phyloP scores from a whole-genome alignment of 2,329 filamentous ascomycete genomes.

The Colletotrichum sojae region DNA sequence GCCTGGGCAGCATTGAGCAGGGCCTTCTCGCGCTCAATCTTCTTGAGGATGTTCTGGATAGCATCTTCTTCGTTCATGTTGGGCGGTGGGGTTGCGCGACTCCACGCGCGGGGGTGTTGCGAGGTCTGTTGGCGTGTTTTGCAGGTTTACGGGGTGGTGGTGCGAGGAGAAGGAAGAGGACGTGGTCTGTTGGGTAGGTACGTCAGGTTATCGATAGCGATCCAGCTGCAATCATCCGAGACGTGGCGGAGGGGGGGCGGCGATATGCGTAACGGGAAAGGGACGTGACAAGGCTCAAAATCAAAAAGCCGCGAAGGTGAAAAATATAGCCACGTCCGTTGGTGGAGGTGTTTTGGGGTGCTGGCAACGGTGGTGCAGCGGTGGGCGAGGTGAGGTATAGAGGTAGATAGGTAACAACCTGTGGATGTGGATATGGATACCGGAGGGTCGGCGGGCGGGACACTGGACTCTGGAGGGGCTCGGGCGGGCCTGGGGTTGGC shows the following conservation, averaged over 20 bases:
- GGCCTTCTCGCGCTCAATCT: conserved; percentile 97
- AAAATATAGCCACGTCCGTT: conserved; percentile 6
- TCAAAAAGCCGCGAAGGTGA: too few species aligned
- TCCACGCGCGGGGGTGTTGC: conserved; percentile 51
- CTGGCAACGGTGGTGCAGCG: background rate
- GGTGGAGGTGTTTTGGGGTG: conserved; percentile 11
- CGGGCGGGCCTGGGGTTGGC: conserved; percentile 25
- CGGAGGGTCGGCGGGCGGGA: conserved; percentile 34
- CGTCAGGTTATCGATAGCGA: background rate
- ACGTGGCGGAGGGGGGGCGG: conserved; percentile 8
- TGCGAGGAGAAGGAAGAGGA: background rate
- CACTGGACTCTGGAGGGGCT: background rate
- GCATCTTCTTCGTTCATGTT: conserved; percentile 76
- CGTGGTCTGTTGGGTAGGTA: conserved; percentile 11
- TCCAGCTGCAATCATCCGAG: conserved; percentile 2
- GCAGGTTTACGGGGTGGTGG: background rate
- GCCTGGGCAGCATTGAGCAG: conserved; percentile 94
- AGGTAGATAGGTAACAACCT: background rate
- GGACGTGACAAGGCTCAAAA: too few species aligned
- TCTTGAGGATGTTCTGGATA: conserved; percentile 87
- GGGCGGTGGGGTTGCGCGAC: conserved; percentile 54
- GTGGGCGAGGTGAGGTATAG: background rate
- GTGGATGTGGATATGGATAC: conserved; percentile 20
- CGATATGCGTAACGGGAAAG: conserved; percentile 1
- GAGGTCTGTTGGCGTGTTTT: conserved; percentile 7